A percentile compares a stretch with the other conserved stretches of the same genome.
Conservation (phyloP, 2,329 filamentous ascomycete genomes). For the Hypocrella siamensis region DNA sequence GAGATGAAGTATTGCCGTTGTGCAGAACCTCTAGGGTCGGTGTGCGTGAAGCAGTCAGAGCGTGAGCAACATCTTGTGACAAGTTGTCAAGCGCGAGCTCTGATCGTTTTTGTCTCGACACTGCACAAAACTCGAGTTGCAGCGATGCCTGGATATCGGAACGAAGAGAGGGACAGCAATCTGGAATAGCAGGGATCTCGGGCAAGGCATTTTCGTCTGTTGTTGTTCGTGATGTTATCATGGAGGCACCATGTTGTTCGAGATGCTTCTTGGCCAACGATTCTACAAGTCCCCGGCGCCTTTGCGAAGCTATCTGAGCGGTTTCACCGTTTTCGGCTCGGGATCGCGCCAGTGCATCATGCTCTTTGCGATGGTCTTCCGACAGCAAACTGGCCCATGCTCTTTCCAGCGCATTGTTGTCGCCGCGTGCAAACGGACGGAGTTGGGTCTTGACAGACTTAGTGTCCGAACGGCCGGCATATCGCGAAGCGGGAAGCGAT, state of each 20-base stretch:
- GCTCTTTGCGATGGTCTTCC: slow-evolving; percentile 29
- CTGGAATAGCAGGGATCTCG: slow-evolving; percentile 19
- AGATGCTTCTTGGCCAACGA: slow-evolving; percentile 1
- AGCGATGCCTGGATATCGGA: slow-evolving; percentile 31
- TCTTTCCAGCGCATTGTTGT: slow-evolving; percentile 66
- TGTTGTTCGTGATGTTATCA: neutral
- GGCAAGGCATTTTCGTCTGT: neutral
- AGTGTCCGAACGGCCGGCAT: slow-evolving; percentile 33
- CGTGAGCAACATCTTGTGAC: slow-evolving; percentile 27
- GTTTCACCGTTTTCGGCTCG: slow-evolving; percentile 1
- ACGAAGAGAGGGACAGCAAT: slow-evolving; percentile 33
- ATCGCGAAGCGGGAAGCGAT: slow-evolving; percentile 52
- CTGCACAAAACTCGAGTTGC: slow-evolving; percentile 31
- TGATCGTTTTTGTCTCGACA: slow-evolving; percentile 24
- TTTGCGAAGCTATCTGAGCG: slow-evolving; percentile 14
- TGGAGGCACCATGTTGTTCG: slow-evolving; percentile 1
- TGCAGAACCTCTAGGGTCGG: neutral
- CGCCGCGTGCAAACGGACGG: slow-evolving; percentile 62
- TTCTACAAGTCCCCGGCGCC: slow-evolving; percentile 10
- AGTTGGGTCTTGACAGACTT: slow-evolving; percentile 43
- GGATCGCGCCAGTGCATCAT: slow-evolving; percentile 18
- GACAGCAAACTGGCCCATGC: slow-evolving; percentile 53
- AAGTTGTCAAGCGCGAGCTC: slow-evolving; percentile 27
- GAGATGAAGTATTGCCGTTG: too few relatives aligned
- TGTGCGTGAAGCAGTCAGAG: slow-evolving; percentile 8